Base-by-base conservation (phyloP, 2,329 filamentous ascomycete species). In the Colletotrichum sp. region DNA sequence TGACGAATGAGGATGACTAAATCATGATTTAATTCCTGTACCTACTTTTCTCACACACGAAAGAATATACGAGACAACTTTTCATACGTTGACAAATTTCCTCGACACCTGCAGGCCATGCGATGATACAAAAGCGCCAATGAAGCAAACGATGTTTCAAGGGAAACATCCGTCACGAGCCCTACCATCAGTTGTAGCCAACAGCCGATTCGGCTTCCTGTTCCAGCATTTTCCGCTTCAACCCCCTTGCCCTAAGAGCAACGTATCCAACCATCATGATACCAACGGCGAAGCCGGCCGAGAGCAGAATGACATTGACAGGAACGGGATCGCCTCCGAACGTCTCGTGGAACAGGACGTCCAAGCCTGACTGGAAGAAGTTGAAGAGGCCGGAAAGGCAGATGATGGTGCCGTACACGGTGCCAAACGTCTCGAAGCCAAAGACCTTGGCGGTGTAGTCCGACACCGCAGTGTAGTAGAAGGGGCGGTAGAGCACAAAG, bases 391-490 rank as follows among this genome's bases (percentile, higher is more conserved):
- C 96, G 0, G 95, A 93, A 3, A 97, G 86, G 84, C 95, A 98
- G 79, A 98, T 98, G 78, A 98, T 94, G 24, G 96, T 89, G 13
- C 96, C 96, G 84, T 98, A 98, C n/a, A 98, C 95, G 73, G 95
- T 98, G 61, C 96, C 96, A 79, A 98, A 98, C 0, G 95, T 98
- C 76, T 93, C 90, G 85, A 98, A 98, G 18, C 96, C 96, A 82
- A 98, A 98, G 43, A 98, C 95, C 85, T 98, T 98, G 76, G 95
- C 95, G 24, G 92, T 91, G 83, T 98, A 98, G 85, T 98, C 96
- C 74, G 94, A 96, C 74, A 98, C 94, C 9, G 95, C 92, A 1
- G 95, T 98, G 86, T 98, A 98, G 85, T 98, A 98, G 34, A 98
- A 92, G 0, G 96, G 96, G 0, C 96, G 92, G 81, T 97, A 96